A percentile compares a stretch with the other conserved stretches of the same genome.
Conservation (phyloP, 768 basidiomycete species). For the Rhodotorula graminis region DNA sequence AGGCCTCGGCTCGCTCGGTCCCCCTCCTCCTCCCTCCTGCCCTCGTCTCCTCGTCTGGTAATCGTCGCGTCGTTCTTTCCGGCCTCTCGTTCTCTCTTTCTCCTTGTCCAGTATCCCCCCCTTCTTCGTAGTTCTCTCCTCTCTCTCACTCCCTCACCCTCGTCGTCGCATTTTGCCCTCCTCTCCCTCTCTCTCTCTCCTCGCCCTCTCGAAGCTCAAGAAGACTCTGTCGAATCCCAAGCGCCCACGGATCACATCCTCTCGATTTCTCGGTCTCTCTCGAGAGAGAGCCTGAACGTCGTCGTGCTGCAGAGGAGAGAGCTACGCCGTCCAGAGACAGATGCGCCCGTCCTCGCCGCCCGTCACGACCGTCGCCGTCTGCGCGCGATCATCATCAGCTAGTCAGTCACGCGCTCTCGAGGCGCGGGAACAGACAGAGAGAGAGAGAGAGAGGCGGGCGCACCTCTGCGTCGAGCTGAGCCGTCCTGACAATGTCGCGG, state of each 20-base stretch:
- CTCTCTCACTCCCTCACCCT: background rate
- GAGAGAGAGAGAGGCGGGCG: background rate
- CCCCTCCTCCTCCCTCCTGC: background rate
- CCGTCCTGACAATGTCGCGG: constrained; percentile 40
- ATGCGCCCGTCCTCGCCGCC: constrained; percentile 42
- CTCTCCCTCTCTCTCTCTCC: background rate
- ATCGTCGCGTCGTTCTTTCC: background rate
- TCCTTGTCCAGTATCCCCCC: background rate
- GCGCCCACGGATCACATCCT: too few species aligned
- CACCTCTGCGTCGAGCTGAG: constrained; percentile 28
- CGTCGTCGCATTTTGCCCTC: background rate
- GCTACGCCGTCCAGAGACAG: constrained; percentile 35
- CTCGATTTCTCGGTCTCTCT: too few species aligned
- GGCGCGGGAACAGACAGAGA: too few species aligned
- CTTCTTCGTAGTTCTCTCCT: background rate
- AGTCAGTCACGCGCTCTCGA: too few species aligned
- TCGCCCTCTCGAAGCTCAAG: too few species aligned
- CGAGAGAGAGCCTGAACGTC: too few species aligned
- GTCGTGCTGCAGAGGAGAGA: too few species aligned
- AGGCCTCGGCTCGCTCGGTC: background rate
- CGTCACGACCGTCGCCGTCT: constrained; percentile 36
- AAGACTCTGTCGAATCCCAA: too few species aligned
- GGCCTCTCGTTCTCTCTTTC: background rate
- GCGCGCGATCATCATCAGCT: background rate
- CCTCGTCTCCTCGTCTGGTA: too few species aligned